A percentile compares a stretch with the other conserved stretches of the same genome.
phyloP scores from a whole-genome alignment of 164 flowering plant genomes.

The Vitis labrusca region DNA sequence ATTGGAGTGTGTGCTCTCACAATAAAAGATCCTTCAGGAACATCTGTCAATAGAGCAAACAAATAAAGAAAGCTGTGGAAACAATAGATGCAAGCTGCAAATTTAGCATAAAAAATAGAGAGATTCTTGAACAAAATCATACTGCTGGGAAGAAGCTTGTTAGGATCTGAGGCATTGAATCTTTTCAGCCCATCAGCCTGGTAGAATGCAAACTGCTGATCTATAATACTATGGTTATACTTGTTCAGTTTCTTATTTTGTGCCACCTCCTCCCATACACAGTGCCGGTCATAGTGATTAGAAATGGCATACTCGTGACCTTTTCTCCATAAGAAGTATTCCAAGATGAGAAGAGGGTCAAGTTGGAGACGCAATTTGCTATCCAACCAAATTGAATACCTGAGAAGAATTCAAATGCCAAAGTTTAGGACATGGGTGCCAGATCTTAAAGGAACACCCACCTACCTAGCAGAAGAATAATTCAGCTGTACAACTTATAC shows the following conservation, averaged over 20 bases:
- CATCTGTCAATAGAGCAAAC: slow-evolving; percentile 58
- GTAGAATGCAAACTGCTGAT: slow-evolving; percentile 85
- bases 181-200: slow-evolving; percentile 83
- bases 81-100: not conserved
- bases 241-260: slow-evolving; percentile 92
- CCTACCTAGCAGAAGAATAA: not conserved
- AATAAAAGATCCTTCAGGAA: slow-evolving; percentile 97
- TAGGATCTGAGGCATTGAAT: slow-evolving; percentile 80
- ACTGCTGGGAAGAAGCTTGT: slow-evolving; percentile 91
- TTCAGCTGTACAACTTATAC: not conserved
- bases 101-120: not conserved
- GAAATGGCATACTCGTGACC: slow-evolving; percentile 90
- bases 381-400: slow-evolving; percentile 99
- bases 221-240: slow-evolving; percentile 88
- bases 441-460: not conserved
- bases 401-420: slow-evolving; percentile 20
- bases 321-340: slow-evolving; percentile 87
- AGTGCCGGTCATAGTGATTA: slow-evolving; percentile 95
- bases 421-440: not conserved
- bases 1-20: slow-evolving; percentile 98
- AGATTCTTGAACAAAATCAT: slow-evolving; percentile 23
- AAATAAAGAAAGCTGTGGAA: slow-evolving; percentile 1
- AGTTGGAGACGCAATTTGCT: slow-evolving; percentile 93
- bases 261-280: slow-evolving; percentile 96
- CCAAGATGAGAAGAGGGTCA: slow-evolving; percentile 85